Conservation (phyloP, 495 filamentous ascomycete species). For the Pseudomonodictys pantanalensis region DNA sequence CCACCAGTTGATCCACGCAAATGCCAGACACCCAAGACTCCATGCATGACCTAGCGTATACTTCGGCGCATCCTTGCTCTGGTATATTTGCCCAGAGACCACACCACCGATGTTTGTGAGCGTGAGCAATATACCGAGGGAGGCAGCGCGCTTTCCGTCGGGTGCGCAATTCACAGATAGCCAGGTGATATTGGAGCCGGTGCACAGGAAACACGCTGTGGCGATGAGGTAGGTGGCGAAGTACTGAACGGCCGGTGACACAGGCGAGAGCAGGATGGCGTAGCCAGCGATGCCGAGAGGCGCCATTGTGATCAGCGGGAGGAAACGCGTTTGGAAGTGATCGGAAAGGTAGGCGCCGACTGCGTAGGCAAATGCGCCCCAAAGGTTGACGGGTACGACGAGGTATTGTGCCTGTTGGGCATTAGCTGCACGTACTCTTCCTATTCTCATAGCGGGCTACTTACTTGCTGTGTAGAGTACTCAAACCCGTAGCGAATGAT, state of each 20-base stretch:
- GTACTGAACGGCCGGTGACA: conserved; percentile 23
- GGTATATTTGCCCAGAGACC: conserved; percentile 32
- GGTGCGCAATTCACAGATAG: conserved; percentile 37
- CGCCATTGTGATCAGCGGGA: conserved; percentile 22
- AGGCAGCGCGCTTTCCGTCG: conserved; percentile 47
- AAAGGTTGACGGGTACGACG: conserved; percentile 34
- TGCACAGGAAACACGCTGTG: conserved; percentile 34
- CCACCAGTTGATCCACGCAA: conserved; percentile 35
- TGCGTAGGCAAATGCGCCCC: conserved; percentile 32
- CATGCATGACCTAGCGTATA: conserved; percentile 32
- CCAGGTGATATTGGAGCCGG: conserved; percentile 32
- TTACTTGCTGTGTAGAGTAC: conserved; percentile 26
- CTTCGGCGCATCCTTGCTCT: conserved; percentile 21
- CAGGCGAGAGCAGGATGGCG: conserved; percentile 26
- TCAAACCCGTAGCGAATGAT: conserved; percentile 30
- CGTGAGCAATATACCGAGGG: conserved; percentile 43
- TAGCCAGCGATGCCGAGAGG: conserved; percentile 35
- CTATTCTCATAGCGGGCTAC: neutral
- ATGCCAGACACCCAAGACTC: conserved; percentile 25
- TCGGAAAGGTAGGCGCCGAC: conserved; percentile 31
- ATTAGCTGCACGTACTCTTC: neutral
- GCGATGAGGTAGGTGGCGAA: conserved; percentile 35
- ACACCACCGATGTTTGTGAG: conserved; percentile 44
- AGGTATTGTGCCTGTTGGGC: conserved; percentile 24
- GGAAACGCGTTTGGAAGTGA: conserved; percentile 27